A percentile compares a stretch with the other conserved stretches of the same genome.
These are phyloP conservation scores for Globisporangium solare DNA, from an alignment of 352 stramenopile species.

Conservation along the genomic window DNA sequence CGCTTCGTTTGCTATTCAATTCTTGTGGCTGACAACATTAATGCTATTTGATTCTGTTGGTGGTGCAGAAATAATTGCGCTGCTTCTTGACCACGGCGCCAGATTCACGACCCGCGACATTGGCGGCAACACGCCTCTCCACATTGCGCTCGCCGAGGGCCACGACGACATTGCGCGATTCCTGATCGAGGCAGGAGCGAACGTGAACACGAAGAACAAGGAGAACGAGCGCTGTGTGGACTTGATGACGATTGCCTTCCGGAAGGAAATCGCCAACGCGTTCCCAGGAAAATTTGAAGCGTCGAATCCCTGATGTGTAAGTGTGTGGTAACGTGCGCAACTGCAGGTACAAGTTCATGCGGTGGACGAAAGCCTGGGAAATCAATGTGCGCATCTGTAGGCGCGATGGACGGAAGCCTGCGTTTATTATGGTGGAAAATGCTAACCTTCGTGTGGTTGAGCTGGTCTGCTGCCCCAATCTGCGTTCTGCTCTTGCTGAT, in stretches of 20 bases:
- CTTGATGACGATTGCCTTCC: slow-evolving; percentile 41
- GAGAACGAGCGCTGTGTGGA: slow-evolving; percentile 50
- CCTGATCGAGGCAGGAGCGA: slow-evolving; percentile 53
- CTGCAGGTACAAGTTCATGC: too few species aligned
- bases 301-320: background rate
- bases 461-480: background rate
- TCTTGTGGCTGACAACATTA: background rate
- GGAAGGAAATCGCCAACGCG: slow-evolving; percentile 9
- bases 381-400: background rate
- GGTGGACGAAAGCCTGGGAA: background rate
- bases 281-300: background rate
- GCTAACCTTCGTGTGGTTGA: background rate
- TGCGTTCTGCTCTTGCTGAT: slow-evolving; percentile 13
- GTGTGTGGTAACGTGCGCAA: background rate
- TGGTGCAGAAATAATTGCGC: slow-evolving; percentile 42
- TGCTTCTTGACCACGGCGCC: slow-evolving; percentile 62
- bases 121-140: slow-evolving; percentile 58
- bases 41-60: slow-evolving; percentile 1
- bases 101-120: slow-evolving; percentile 52
- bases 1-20: background rate
- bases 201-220: slow-evolving; percentile 51
- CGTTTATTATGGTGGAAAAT: background rate
- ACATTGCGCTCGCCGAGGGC: slow-evolving; percentile 61
- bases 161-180: slow-evolving; percentile 57
- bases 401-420: background rate